Base-by-base conservation (phyloP, 73 alveolate genomes). In the Paramecium biaurelia region DNA sequence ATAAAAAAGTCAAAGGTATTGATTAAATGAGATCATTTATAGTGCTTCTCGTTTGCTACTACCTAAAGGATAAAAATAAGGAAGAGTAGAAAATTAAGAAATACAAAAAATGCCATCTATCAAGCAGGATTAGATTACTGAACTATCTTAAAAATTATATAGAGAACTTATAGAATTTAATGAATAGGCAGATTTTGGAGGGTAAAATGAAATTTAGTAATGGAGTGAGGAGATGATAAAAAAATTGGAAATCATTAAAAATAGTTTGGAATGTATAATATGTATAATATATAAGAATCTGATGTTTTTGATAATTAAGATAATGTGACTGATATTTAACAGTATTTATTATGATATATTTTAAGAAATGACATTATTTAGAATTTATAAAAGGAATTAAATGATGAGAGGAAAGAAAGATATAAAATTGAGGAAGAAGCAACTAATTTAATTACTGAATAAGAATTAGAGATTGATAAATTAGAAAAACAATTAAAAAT, bases 391-490 rank as follows among this genome's bases (percentile, higher is more conserved):
- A 79, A 79, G 56, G 90, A 79, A 42, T 34, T 79, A 79, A 21
- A 38, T 79, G 76, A 79, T 14, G 90, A 79, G 28, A 79, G 32
- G 30, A 43, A 79, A 12, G 90, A 79, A 34, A 79, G 90, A 79
- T 79, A 42, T 24, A 41, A 63, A 47, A 79, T 79, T 11, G 90
- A 79, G 26, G 90, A 79, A 45, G 90, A 79, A n/a, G 90, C 90
- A 20, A 79, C 90, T 4, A 79, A 79, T 47, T 45, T 43, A 45
- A 79, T 79, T 10, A 79, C 90, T 11, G 45, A 43, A 45, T 34
- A 79, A 45, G 90, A 79, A 24, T 20, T 79, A 21, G 90, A 79
- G 43, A 79, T 79, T 14, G 90, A 79, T 79, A 38, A n/a, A 26
- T 24, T 79, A 24, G 90, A 79, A 24, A 79, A 45, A 18, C 56